Conservation (phyloP, 139 green algal species). For the Yamagishiella unicocca region DNA sequence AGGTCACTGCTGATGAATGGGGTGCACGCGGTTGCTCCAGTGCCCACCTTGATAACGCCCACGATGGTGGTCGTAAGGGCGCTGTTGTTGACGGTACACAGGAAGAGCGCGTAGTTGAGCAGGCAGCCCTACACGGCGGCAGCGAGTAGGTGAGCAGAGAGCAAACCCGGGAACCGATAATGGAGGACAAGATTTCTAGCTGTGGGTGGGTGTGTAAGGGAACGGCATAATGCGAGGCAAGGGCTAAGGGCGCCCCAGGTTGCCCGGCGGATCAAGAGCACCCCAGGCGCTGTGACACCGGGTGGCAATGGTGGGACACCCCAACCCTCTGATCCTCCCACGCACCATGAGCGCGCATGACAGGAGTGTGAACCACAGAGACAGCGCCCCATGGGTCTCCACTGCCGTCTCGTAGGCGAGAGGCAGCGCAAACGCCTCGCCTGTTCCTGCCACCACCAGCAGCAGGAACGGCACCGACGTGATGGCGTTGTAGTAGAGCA, state of each 20-base stretch:
- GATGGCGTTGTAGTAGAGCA: constrained; percentile 83
- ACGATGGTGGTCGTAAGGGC: constrained; percentile 70
- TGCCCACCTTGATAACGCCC: constrained; percentile 62
- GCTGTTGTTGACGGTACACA: constrained; percentile 63
- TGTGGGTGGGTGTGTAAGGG: too few relatives aligned
- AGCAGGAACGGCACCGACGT: constrained; percentile 73
- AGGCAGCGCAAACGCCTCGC: constrained; percentile 48
- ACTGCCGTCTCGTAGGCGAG: not conserved
- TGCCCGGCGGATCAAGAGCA: too few relatives aligned
- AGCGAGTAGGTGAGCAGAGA: too few relatives aligned
- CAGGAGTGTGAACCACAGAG: constrained; percentile 29
- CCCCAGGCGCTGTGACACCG: too few relatives aligned
- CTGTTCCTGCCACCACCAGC: constrained; percentile 57
- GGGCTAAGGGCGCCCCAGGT: too few relatives aligned
- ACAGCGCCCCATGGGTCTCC: not conserved
- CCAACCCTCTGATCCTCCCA: too few relatives aligned
- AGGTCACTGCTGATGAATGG: too few relatives aligned
- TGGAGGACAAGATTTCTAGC: too few relatives aligned
- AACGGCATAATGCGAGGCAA: too few relatives aligned
- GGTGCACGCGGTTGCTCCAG: too few relatives aligned
- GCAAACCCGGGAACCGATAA: too few relatives aligned
- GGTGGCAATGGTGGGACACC: too few relatives aligned
- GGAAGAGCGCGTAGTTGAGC: constrained; percentile 62
- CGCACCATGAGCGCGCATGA: constrained; percentile 52
- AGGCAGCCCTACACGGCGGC: constrained; percentile 51